phyloP scores from a whole-genome alignment of 2,329 filamentous ascomycete genomes.

The Neopestalotiopsis rosae region DNA sequence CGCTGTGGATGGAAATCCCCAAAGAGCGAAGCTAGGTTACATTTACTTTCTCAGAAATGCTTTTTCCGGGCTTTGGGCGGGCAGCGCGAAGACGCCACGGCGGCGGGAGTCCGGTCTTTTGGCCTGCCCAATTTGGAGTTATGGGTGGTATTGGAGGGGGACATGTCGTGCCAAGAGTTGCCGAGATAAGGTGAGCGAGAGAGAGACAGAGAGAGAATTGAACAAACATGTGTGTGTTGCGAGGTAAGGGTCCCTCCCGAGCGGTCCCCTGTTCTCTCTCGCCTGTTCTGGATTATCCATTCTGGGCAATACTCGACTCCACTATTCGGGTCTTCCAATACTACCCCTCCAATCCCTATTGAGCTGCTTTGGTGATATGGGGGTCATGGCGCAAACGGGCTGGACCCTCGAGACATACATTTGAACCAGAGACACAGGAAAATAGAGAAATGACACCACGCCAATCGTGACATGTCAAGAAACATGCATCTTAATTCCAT shows the following conservation, averaged over 20 bases:
- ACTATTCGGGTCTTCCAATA: neutral
- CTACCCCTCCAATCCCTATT: neutral
- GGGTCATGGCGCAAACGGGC: neutral
- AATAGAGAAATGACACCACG: neutral
- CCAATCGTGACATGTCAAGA: neutral
- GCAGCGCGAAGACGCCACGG: neutral
- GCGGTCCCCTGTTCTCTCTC: too few species aligned
- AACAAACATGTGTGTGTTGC: neutral
- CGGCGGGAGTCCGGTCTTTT: neutral
- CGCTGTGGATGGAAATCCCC: neutral
- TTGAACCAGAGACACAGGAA: neutral
- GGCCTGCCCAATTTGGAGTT: neutral
- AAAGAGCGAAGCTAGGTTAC: neutral
- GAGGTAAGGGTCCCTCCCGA: neutral
- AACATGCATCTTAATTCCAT: neutral
- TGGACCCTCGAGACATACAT: neutral
- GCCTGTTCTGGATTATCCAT: neutral
- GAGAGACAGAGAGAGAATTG: too few species aligned
- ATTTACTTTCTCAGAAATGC: neutral
- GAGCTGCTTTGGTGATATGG: neutral
- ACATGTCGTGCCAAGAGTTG: neutral
- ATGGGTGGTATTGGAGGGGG: neutral
- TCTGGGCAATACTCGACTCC: neutral
- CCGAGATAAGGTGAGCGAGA: neutral
- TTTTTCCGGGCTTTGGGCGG: neutral